Evolutionary conservation across 495 filamentous ascomycete genomes (phyloP).

Genomic region (Neurospora sp.): DNA sequence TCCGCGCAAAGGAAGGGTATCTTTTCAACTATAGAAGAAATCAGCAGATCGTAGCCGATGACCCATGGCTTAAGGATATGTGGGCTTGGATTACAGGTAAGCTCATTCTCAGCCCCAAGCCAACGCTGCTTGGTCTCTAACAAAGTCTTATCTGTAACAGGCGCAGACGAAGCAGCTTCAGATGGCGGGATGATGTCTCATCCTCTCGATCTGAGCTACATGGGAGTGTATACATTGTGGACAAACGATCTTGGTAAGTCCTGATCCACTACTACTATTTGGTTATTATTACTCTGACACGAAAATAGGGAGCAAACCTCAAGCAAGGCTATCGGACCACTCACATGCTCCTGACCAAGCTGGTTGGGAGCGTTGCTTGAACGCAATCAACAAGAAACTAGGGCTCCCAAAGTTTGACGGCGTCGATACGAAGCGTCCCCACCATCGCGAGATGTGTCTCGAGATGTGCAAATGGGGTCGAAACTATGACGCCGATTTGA

Average conservation of each 20-base stretch:
- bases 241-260: conserved; percentile 56
- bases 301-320: conserved; percentile 23
- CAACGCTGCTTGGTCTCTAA: background rate
- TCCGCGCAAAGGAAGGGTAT: conserved; percentile 61
- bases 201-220: conserved; percentile 69
- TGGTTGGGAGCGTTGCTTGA: conserved; percentile 42
- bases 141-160: conserved; percentile 24
- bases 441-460: conserved; percentile 70
- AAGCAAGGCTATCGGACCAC: conserved; percentile 33
- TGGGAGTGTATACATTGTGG: conserved; percentile 79
- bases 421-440: conserved; percentile 51
- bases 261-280: background rate
- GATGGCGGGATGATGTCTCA: conserved; percentile 65
- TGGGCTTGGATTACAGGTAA: conserved; percentile 71
- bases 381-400: conserved; percentile 33
- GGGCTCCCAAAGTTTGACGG: conserved; percentile 34
- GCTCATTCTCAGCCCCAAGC: conserved; percentile 11
- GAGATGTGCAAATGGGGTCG: conserved; percentile 66
- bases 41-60: conserved; percentile 53
- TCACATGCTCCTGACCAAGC: conserved; percentile 27
- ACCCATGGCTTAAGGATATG: conserved; percentile 62
- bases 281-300: conserved; percentile 3
- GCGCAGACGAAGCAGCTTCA: conserved; percentile 52
- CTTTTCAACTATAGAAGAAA: conserved; percentile 66
- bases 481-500: conserved; percentile 44